Evolutionary conservation across 192 early-diverging fungal species (phyloP).

Genomic region (Backusella westeae): DNA sequence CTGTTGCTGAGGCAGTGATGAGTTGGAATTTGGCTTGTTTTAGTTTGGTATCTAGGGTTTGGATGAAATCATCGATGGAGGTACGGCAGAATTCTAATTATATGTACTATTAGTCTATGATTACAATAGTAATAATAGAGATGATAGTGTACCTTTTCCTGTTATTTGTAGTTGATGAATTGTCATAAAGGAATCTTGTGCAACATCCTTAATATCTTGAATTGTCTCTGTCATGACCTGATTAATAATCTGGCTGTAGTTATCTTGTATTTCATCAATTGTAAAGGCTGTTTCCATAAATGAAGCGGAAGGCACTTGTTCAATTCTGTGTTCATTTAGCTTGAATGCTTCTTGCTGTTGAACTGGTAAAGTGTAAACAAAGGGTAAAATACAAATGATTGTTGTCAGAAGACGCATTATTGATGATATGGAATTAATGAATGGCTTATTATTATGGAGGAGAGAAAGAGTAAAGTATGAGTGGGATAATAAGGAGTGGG

Average conservation of each 20-base stretch:
- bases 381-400: background rate
- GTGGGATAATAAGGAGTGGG: background rate
- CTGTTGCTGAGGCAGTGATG: background rate
- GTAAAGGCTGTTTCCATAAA: background rate
- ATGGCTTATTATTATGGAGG: background rate
- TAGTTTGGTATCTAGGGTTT: background rate
- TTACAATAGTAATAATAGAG: background rate
- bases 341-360: background rate
- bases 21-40: background rate
- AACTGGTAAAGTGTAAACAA: constrained; percentile 2
- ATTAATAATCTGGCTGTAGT: constrained; percentile 12
- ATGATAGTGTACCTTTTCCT: constrained; percentile 1
- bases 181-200: background rate
- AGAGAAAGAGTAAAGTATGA: background rate
- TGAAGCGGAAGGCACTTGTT: background rate
- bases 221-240: constrained; percentile 13
- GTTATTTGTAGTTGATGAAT: constrained; percentile 6
- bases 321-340: background rate
- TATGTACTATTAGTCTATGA: background rate
- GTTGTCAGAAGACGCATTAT: background rate
- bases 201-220: background rate
- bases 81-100: background rate
- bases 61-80: background rate
- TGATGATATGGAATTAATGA: background rate
- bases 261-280: background rate